Conservation (phyloP, 2,329 filamentous ascomycete genomes). For the Penicillium sp. region DNA sequence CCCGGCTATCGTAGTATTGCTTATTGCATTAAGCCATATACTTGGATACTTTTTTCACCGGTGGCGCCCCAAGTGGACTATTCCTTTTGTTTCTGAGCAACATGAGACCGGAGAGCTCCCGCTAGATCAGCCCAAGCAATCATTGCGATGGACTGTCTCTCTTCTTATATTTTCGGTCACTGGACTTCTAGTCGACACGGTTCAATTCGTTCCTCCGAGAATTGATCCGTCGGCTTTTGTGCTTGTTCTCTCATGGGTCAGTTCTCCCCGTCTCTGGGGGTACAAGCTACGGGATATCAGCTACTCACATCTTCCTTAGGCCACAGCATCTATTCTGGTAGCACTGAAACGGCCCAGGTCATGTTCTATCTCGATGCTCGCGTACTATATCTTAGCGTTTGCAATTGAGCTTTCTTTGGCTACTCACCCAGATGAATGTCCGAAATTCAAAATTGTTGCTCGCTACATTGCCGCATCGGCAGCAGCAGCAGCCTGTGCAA, state of each 20-base stretch:
- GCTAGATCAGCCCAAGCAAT: slow-evolving; percentile 28
- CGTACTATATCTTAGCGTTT: slow-evolving; percentile 32
- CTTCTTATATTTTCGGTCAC: slow-evolving; percentile 39
- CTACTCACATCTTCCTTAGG: slow-evolving; percentile 29
- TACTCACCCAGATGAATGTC: slow-evolving; percentile 17
- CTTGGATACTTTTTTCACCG: slow-evolving; percentile 20
- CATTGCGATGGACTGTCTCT: slow-evolving; percentile 32
- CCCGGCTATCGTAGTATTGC: slow-evolving; percentile 24
- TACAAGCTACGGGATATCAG: slow-evolving; percentile 12
- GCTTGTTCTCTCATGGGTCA: slow-evolving; percentile 38
- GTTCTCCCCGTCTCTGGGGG: slow-evolving; percentile 19
- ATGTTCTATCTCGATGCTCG: slow-evolving; percentile 39
- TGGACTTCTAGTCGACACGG: slow-evolving; percentile 34
- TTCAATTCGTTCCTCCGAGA: slow-evolving; percentile 22
- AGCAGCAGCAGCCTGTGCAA: slow-evolving; percentile 47
- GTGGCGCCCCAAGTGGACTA: slow-evolving; percentile 49
- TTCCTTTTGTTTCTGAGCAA: slow-evolving; percentile 50
- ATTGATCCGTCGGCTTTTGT: slow-evolving; percentile 18
- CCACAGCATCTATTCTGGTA: slow-evolving; percentile 33
- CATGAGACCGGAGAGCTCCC: slow-evolving; percentile 27
- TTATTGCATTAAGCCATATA: slow-evolving; percentile 29
- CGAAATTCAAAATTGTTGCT: slow-evolving; percentile 14
- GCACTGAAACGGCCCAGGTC: slow-evolving; percentile 39
- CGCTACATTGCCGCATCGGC: slow-evolving; percentile 35
- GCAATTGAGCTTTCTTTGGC: slow-evolving; percentile 35